Evolutionary conservation across 2,329 filamentous ascomycete genomes (phyloP).

Genomic region (Microcyclospora pomicola): DNA sequence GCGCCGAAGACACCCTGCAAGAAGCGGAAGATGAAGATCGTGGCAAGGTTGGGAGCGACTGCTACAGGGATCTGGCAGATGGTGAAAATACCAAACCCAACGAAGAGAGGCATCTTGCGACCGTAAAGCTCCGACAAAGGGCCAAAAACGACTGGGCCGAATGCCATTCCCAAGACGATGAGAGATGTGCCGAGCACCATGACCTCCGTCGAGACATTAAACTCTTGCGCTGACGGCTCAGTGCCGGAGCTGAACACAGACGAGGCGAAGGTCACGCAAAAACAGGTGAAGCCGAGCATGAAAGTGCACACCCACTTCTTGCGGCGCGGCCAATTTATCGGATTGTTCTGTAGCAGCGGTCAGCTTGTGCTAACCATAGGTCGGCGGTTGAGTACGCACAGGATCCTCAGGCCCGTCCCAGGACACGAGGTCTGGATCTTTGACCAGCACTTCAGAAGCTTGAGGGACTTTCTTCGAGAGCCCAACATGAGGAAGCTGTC

Average conservation of each 20-base stretch:
- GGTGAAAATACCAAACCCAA: constrained; percentile 36
- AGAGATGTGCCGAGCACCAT: constrained; percentile 37
- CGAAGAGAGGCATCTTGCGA: constrained; percentile 35
- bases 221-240: constrained; percentile 27
- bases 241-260: constrained; percentile 34
- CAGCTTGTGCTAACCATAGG: no score
- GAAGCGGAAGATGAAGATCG: constrained; percentile 42
- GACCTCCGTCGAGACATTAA: constrained; percentile 33
- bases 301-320: constrained; percentile 32
- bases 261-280: constrained; percentile 36
- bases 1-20: constrained; percentile 40
- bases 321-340: constrained; percentile 14
- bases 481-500: no score
- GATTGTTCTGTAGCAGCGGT: constrained; percentile 8
- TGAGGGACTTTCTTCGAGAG: no score
- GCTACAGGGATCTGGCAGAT: constrained; percentile 44
- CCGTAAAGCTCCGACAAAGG: constrained; percentile 47
- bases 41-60: constrained; percentile 40
- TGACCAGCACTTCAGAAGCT: no score
- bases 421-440: no score
- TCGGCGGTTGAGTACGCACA: no score
- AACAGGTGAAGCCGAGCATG: constrained; percentile 29
- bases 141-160: constrained; percentile 24
- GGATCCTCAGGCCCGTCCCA: no score
- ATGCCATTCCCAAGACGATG: constrained; percentile 26